These are phyloP conservation scores for Skeletonema potamos DNA, from an alignment of 108 stramenopile species.

Conservation along the genomic window DNA sequence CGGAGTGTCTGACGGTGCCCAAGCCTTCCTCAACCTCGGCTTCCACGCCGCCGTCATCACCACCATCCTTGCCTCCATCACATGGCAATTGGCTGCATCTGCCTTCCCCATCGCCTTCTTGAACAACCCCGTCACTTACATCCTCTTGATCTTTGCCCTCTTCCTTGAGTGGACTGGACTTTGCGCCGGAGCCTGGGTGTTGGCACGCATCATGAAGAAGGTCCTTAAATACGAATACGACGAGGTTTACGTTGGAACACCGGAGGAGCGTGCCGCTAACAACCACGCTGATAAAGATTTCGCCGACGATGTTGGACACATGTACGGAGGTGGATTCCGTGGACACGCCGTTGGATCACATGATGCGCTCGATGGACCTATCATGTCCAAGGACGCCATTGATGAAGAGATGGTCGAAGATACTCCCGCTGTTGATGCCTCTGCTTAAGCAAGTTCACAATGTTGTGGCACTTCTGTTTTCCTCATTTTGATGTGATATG, in stretches of 20 bases:
- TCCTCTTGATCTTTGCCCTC: constrained; percentile 52
- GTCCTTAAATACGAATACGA: constrained; percentile 55
- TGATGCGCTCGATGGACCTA: constrained; percentile 36
- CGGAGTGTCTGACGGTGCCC: constrained; percentile 61
- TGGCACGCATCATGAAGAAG: constrained; percentile 57
- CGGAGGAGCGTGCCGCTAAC: constrained; percentile 63
- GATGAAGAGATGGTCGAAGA: background rate
- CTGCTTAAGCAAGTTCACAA: background rate
- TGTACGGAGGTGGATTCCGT: constrained; percentile 30
- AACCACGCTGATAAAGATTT: constrained; percentile 32
- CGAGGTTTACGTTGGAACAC: constrained; percentile 72
- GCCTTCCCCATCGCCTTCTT: constrained; percentile 74
- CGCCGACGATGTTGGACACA: constrained; percentile 15
- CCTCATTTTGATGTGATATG: background rate
- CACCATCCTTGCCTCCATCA: constrained; percentile 77
- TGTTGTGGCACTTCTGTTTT: background rate
- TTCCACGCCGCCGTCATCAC: constrained; percentile 83
- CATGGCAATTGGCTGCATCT: constrained; percentile 75
- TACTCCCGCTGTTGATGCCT: background rate
- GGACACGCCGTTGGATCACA: constrained; percentile 34
- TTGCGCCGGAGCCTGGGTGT: constrained; percentile 62
- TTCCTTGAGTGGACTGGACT: constrained; percentile 64
- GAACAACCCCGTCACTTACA: constrained; percentile 63
- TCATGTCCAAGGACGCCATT: constrained; percentile 18
- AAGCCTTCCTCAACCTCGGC: constrained; percentile 79